Evolutionary conservation across 768 basidiomycete species (phyloP), one percentile per base, ranked within the genome.

Genomic region (Trametes cingulata): DNA sequence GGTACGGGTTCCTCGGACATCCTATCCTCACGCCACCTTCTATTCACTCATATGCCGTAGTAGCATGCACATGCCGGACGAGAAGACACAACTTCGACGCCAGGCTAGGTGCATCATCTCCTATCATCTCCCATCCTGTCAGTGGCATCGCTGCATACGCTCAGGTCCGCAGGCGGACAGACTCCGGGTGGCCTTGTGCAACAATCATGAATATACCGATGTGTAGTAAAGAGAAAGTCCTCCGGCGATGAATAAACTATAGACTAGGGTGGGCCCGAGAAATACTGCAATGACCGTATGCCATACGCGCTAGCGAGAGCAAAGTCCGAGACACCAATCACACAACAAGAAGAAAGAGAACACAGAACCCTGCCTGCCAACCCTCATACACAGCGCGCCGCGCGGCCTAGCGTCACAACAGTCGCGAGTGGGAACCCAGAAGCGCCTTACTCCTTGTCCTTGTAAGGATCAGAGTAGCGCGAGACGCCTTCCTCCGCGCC

Each of bases 391-490:
- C 49, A 12, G 35, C 49, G 49, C 35, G 35, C 49, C 15, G 36
- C n/a, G 49, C 19, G 37, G n/a, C 19, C 36, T 27, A 51, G 14
- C 35, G 20, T 10, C 29, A 37, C 9, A 50, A n/a, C n/a, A n/a
- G n/a, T n/a, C n/a, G 19, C 19, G 22, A 9, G 10, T 6, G 22
- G 49, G n/a, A 19, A n/a, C 6, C 3, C 8, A 6, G 15, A 27
- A 17, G 35, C 19, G 33, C 35, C 47, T 50, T 42, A 56, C 43
- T 50, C 40, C 49, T 61, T 46, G 61, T 65, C 64, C 33, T 47
- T 43, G 52, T 65, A 65, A 6, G 64, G 64, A 24, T 65, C 64
- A 5, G 64, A 17, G 52, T 65, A 65, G 41, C 56, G 64, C n/a
- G 59, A 56, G 41, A 17, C 14, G 52, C 64, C 64, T 35, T 58